These are phyloP conservation scores for Barbatosphaeria neglecta DNA, from an alignment of 495 filamentous ascomycete genomes.

Conservation along the genomic window DNA sequence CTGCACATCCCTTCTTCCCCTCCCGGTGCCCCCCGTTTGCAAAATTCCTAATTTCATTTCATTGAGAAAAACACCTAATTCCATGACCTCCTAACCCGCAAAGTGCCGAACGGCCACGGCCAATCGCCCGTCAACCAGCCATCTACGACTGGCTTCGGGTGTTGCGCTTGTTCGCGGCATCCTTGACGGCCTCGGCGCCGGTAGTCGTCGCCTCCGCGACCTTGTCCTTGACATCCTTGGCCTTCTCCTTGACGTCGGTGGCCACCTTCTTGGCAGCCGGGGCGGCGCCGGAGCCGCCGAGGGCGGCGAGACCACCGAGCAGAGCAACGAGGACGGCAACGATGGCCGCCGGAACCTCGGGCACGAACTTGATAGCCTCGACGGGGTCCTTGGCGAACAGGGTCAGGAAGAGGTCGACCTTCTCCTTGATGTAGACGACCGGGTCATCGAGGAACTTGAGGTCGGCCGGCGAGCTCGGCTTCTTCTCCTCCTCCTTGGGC, in stretches of 20 bases:
- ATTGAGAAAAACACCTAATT: too few relatives aligned
- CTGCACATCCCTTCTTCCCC: too few relatives aligned
- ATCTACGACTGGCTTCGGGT: slow-evolving; percentile 33
- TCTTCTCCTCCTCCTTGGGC: slow-evolving; percentile 61
- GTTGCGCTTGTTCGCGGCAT: slow-evolving; percentile 43
- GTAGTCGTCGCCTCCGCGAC: slow-evolving; percentile 53
- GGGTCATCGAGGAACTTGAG: slow-evolving; percentile 91
- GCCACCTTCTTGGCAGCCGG: slow-evolving; percentile 44
- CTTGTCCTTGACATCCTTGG: slow-evolving; percentile 69
- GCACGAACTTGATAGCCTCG: slow-evolving; percentile 80
- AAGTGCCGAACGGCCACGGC: too few relatives aligned
- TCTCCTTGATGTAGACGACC: slow-evolving; percentile 77
- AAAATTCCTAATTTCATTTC: slow-evolving; percentile 1
- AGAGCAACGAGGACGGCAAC: slow-evolving; percentile 56
- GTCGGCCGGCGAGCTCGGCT: slow-evolving; percentile 52
- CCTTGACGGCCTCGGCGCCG: slow-evolving; percentile 55
- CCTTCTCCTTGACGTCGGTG: slow-evolving; percentile 62
- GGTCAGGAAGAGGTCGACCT: slow-evolving; percentile 76
- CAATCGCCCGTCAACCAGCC: not conserved
- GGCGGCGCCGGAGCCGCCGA: slow-evolving; percentile 28
- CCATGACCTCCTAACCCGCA: too few relatives aligned
- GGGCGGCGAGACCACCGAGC: slow-evolving; percentile 52
- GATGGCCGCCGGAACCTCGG: slow-evolving; percentile 77
- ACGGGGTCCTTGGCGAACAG: slow-evolving; percentile 81
- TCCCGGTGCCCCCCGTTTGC: slow-evolving; percentile 1